A percentile compares a stretch with the other conserved stretches of the same genome.
Evolutionary conservation across 495 filamentous ascomycete genomes (phyloP).

Genomic region (Aspergillus heteromorphus): DNA sequence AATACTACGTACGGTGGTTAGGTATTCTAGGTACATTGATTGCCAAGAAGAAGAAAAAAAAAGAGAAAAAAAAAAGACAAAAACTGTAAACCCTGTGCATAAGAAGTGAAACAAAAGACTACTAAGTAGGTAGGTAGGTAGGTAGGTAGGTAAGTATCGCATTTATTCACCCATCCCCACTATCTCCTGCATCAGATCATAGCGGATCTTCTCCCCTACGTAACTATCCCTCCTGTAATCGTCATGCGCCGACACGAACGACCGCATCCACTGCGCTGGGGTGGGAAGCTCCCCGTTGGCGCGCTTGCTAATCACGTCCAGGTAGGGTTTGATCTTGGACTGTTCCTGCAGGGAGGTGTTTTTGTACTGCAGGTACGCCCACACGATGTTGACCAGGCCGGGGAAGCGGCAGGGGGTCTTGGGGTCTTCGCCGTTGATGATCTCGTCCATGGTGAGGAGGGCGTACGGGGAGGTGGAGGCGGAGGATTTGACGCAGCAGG

Average conservation of each 20-base stretch:
- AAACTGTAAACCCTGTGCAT: too few relatives aligned
- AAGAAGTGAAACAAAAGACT: too few relatives aligned
- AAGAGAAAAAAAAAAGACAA: too few relatives aligned
- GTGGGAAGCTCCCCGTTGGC: slow-evolving; percentile 75
- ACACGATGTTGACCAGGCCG: slow-evolving; percentile 78
- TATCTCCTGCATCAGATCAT: slow-evolving; percentile 69
- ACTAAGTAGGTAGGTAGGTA: too few relatives aligned
- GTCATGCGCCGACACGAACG: slow-evolving; percentile 63
- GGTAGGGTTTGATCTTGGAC: slow-evolving; percentile 68
- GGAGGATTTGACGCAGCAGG: neutral
- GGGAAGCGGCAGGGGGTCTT: slow-evolving; percentile 39
- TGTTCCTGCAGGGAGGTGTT: slow-evolving; percentile 77
- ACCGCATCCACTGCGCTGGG: slow-evolving; percentile 73
- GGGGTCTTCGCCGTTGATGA: slow-evolving; percentile 61
- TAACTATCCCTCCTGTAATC: slow-evolving; percentile 66
- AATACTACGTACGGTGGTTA: too few relatives aligned
- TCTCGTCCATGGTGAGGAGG: slow-evolving; percentile 73
- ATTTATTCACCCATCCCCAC: slow-evolving; percentile 14
- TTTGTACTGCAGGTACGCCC: slow-evolving; percentile 76
- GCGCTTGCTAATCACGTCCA: slow-evolving; percentile 71
- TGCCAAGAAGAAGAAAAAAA: too few relatives aligned
- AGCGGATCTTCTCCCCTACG: slow-evolving; percentile 64
- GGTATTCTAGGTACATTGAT: too few relatives aligned
- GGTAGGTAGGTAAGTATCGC: neutral
- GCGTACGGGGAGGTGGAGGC: slow-evolving; percentile 15